Evolutionary conservation across 208 protist genomes (phyloP).

Genomic region (Trypanosoma grayi): DNA sequence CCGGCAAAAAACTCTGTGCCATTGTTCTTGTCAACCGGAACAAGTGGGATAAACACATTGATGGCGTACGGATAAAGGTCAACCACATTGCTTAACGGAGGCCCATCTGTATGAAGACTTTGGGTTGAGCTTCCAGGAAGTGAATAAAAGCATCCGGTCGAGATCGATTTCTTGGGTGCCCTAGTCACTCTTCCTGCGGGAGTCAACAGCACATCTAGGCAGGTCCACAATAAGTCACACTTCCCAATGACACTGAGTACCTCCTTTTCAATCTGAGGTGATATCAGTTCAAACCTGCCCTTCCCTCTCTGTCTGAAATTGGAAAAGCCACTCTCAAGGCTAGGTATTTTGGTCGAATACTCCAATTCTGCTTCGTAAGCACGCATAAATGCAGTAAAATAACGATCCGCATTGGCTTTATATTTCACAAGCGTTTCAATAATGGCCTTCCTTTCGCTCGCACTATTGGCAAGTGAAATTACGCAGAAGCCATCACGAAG

Average conservation of each 20-base stretch:
- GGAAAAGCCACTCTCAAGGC: constrained; percentile 49
- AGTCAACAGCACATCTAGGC: constrained; percentile 30
- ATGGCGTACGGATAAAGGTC: constrained; percentile 64
- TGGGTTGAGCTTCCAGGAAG: constrained; percentile 48
- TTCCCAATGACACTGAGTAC: constrained; percentile 39
- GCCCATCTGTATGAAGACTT: constrained; percentile 54
- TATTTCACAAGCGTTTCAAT: constrained; percentile 27
- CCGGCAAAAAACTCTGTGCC: constrained; percentile 60
- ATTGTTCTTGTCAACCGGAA: constrained; percentile 44
- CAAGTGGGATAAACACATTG: constrained; percentile 74
- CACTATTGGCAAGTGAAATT: constrained; percentile 28
- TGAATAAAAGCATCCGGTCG: constrained; percentile 64
- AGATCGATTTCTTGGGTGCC: constrained; percentile 42
- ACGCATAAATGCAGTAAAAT: constrained; percentile 39
- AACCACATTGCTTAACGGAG: constrained; percentile 39
- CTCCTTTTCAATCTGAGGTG: constrained; percentile 36
- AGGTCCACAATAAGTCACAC: constrained; percentile 33
- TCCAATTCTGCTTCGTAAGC: constrained; percentile 39
- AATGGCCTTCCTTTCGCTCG: constrained; percentile 9
- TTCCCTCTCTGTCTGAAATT: constrained; percentile 66
- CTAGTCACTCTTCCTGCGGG: background rate
- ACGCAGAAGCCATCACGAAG: constrained; percentile 53
- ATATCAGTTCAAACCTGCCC: constrained; percentile 66
- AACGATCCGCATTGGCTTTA: constrained; percentile 27
- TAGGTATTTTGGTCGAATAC: constrained; percentile 21